Conservation (phyloP, 768 basidiomycete species). For the Royoungia palumana region DNA sequence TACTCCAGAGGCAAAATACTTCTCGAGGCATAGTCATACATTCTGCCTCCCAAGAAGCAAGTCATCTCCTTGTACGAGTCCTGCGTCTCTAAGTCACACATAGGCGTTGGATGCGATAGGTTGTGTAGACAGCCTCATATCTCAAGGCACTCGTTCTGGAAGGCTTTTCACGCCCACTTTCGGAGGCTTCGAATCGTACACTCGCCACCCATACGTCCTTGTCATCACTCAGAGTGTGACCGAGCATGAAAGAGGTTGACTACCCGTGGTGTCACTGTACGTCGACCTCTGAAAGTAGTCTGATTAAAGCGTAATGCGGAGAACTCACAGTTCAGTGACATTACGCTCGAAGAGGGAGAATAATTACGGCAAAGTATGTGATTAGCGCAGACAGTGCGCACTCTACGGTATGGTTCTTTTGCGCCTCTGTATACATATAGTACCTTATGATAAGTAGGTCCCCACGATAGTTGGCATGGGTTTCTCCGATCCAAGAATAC, state of each 20-base stretch:
- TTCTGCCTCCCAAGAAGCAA: conserved; percentile 51
- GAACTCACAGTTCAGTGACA: conserved; percentile 34
- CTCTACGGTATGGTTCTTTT: conserved; percentile 36
- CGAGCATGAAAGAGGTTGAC: conserved; percentile 36
- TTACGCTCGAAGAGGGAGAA: conserved; percentile 46
- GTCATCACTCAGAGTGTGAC: conserved; percentile 46
- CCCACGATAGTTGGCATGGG: conserved; percentile 40
- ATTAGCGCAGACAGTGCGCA: conserved; percentile 51
- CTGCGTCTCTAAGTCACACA: conserved; percentile 29
- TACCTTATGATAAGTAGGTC: conserved; percentile 31
- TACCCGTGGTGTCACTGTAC: conserved; percentile 31
- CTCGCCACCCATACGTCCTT: conserved; percentile 42
- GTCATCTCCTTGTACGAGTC: background rate
- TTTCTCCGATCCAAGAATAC: conserved; percentile 43
- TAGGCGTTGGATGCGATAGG: conserved; percentile 43
- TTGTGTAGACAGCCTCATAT: conserved; percentile 38
- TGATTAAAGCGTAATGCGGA: conserved; percentile 32
- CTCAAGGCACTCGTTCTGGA: conserved; percentile 35
- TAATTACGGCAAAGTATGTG: conserved; percentile 44
- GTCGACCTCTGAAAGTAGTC: conserved; percentile 39
- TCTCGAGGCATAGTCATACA: conserved; percentile 48
- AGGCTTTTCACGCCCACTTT: conserved; percentile 32
- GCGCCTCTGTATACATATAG: background rate
- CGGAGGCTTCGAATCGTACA: conserved; percentile 38
- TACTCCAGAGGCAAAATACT: conserved; percentile 27